Conservation (phyloP, 31 red algal species). For the Asparagopsis taxiformis region DNA sequence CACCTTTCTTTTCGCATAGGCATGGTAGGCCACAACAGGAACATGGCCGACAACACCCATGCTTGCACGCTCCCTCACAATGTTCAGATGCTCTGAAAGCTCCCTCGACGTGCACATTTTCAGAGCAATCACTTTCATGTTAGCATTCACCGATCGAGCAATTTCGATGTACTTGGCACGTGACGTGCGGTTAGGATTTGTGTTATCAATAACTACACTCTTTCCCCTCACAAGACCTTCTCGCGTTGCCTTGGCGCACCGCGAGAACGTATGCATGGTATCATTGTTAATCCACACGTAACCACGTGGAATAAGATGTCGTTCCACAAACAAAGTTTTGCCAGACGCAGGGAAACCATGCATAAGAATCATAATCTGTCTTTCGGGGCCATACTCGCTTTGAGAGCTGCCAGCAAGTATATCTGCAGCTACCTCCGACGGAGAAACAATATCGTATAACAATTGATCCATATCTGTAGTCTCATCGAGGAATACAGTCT, state of each 20-base stretch:
- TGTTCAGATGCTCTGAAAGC: conserved; percentile 54
- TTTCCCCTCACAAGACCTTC: conserved; percentile 37
- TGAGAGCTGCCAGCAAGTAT: conserved; percentile 13
- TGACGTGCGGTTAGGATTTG: conserved; percentile 30
- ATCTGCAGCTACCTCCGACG: conserved; percentile 22
- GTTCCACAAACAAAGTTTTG: conserved; percentile 65
- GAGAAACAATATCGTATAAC: conserved; percentile 20
- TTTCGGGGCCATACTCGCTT: conserved; percentile 11
- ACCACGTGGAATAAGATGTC: conserved; percentile 36
- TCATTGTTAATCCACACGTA: conserved; percentile 71
- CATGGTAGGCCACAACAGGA: conserved; percentile 57
- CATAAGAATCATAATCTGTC: conserved; percentile 66
- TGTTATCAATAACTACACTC: conserved; percentile 75
- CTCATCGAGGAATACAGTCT: conserved; percentile 12
- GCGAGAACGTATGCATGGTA: conserved; percentile 42
- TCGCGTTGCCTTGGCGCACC: conserved; percentile 37
- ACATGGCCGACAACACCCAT: conserved; percentile 31
- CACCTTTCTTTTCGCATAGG: conserved; percentile 20
- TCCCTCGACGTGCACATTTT: conserved; percentile 23
- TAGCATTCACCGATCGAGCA: conserved; percentile 16
- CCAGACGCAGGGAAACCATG: conserved; percentile 66
- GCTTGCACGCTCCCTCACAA: conserved; percentile 43
- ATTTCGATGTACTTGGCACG: conserved; percentile 61
- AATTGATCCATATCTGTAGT: conserved; percentile 31
- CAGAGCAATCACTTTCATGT: conserved; percentile 33